Percentiles rank a stretch among this genome's conserved stretches.
Evolutionary conservation across 2,329 filamentous ascomycete genomes (phyloP).

Genomic region (Claviceps sorghi): DNA sequence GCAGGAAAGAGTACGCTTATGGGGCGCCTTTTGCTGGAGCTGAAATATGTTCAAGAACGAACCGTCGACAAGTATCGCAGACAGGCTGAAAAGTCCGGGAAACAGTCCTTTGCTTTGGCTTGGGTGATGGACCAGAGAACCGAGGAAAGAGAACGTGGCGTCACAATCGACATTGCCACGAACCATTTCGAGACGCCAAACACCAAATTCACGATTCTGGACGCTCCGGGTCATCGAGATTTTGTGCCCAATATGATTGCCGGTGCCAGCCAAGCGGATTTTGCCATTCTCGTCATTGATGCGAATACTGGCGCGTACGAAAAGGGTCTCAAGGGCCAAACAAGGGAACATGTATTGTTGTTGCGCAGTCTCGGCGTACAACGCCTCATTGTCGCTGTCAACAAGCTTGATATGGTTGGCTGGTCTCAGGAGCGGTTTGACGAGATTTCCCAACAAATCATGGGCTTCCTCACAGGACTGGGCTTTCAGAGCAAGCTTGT

Average conservation of each 20-base stretch:
- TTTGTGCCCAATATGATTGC: slow-evolving; percentile 99
- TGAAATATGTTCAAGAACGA: slow-evolving; percentile 74
- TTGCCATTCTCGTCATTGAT: slow-evolving; percentile 88
- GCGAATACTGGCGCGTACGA: slow-evolving; percentile 84
- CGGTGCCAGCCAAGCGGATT: slow-evolving; percentile 87
- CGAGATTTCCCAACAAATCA: slow-evolving; percentile 72
- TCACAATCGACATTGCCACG: slow-evolving; percentile 93
- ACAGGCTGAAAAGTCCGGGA: slow-evolving; percentile 83
- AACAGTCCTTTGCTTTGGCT: slow-evolving; percentile 87
- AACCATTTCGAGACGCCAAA: slow-evolving; percentile 85
- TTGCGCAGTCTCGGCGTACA: slow-evolving; percentile 84
- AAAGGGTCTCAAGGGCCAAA: slow-evolving; percentile 84
- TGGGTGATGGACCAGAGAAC: slow-evolving; percentile 91
- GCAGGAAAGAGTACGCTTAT: slow-evolving; percentile 96
- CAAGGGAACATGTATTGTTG: slow-evolving; percentile 80
- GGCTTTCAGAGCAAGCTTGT: slow-evolving; percentile 73
- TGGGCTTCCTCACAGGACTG: slow-evolving; percentile 65
- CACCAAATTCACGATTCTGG: slow-evolving; percentile 82
- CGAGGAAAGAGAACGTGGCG: slow-evolving; percentile 77
- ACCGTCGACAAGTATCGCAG: slow-evolving; percentile 78
- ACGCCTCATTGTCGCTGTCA: slow-evolving; percentile 76
- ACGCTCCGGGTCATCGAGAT: slow-evolving; percentile 86
- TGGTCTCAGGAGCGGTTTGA: slow-evolving; percentile 78
- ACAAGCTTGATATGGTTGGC: slow-evolving; percentile 78
- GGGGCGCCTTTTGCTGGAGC: slow-evolving; percentile 81